Evolutionary conservation across 2,329 filamentous ascomycete genomes (phyloP).

Genomic region (Huntiella savannae): DNA sequence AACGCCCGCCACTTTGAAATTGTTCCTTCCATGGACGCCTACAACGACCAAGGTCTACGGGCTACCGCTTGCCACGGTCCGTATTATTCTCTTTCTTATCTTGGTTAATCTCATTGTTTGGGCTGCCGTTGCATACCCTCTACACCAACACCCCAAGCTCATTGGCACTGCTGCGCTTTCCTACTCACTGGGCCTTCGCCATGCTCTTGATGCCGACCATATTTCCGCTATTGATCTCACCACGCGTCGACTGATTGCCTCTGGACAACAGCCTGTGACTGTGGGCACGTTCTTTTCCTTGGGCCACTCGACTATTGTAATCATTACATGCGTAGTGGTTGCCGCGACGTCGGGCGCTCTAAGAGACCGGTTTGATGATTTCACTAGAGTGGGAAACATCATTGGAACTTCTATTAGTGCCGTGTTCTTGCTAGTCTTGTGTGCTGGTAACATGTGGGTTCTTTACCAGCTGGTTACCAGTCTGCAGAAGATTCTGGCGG

Average conservation of each 20-base stretch:
- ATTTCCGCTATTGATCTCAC: slow-evolving; percentile 75
- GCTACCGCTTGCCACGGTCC: slow-evolving; percentile 17
- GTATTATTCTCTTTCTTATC: slow-evolving; percentile 32
- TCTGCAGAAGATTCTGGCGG: slow-evolving; percentile 40
- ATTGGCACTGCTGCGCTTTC: slow-evolving; percentile 67
- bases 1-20: neutral
- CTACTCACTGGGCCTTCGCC: slow-evolving; percentile 74
- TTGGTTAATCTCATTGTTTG: slow-evolving; percentile 35
- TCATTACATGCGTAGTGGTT: slow-evolving; percentile 78
- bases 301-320: slow-evolving; percentile 82
- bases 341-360: slow-evolving; percentile 78
- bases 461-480: slow-evolving; percentile 56
- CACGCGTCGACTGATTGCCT: slow-evolving; percentile 72
- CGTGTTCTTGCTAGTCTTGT: slow-evolving; percentile 63
- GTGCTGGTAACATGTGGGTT: slow-evolving; percentile 71
- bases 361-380: slow-evolving; percentile 60
- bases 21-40: slow-evolving; percentile 7
- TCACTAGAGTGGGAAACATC: slow-evolving; percentile 65
- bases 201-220: slow-evolving; percentile 96
- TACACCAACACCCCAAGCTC: slow-evolving; percentile 38
- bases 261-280: slow-evolving; percentile 69
- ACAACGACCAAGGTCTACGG: slow-evolving; percentile 10
- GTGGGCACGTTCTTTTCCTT: slow-evolving; percentile 91
- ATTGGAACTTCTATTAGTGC: slow-evolving; percentile 79
- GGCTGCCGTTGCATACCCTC: slow-evolving; percentile 32